phyloP scores from a whole-genome alignment of 1,284 basidiomycete species.

The Puccinia horiana region DNA sequence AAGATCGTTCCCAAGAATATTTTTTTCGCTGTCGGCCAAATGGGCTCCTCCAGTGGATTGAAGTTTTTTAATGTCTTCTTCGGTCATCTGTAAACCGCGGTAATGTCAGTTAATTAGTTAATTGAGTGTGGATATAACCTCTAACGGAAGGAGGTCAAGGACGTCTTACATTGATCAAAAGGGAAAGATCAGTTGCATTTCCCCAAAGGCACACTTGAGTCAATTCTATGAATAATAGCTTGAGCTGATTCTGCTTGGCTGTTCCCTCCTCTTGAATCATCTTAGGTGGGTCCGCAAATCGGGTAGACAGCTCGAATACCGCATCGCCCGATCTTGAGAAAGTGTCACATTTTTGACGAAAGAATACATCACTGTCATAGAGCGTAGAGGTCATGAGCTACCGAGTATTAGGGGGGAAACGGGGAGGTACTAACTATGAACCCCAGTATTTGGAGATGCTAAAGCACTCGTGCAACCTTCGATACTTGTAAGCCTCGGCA shows the following conservation, averaged over 20 bases:
- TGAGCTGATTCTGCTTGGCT: constrained; percentile 73
- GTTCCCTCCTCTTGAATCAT: constrained; percentile 65
- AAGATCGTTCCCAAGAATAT: constrained; percentile 85
- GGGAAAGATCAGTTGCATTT: constrained; percentile 92
- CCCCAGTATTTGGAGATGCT: constrained; percentile 88
- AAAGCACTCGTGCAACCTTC: constrained; percentile 82
- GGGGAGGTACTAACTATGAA: constrained; percentile 61
- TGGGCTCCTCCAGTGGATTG: constrained; percentile 95
- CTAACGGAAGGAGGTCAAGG: too few species aligned
- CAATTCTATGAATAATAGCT: constrained; percentile 88
- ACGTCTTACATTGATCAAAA: constrained; percentile 74
- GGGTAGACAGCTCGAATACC: constrained; percentile 90
- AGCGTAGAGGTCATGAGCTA: constrained; percentile 50
- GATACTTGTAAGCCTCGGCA: constrained; percentile 97
- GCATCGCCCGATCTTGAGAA: constrained; percentile 89
- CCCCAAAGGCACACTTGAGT: constrained; percentile 97
- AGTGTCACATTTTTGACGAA: constrained; percentile 73
- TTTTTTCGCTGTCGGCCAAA: constrained; percentile 92
- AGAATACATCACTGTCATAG: constrained; percentile 59
- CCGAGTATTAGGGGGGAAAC: not conserved
- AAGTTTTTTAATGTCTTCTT: constrained; percentile 96
- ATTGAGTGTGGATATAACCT: not conserved
- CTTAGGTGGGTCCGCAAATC: constrained; percentile 83
- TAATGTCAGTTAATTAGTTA: not conserved
- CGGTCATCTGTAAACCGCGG: constrained; percentile 71